Percentiles rank a stretch among this genome's conserved stretches.
Evolutionary conservation across 257 asterid genomes (phyloP).

Genomic region (Nicotiana benthamiana): DNA sequence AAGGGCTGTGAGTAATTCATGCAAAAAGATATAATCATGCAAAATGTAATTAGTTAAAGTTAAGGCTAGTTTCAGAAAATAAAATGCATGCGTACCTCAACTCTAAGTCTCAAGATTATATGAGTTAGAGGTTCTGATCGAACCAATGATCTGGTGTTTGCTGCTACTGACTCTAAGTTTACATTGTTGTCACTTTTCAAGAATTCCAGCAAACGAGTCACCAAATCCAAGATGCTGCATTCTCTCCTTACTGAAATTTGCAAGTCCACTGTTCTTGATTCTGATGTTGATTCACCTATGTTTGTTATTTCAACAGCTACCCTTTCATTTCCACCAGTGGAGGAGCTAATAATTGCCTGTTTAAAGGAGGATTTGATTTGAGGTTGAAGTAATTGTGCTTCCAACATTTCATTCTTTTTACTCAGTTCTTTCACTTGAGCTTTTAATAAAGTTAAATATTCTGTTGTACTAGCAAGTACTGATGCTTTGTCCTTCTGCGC

Average conservation of each 20-base stretch:
- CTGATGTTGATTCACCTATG: conserved; percentile 3
- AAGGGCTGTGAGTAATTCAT: no score
- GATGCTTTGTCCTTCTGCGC: conserved; percentile 16
- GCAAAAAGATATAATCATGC: no score
- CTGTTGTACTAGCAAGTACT: conserved; percentile 10
- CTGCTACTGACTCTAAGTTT: conserved; percentile 5
- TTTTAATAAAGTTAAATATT: conserved; percentile 3
- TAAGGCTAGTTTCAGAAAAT: neutral
- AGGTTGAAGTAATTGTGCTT: neutral
- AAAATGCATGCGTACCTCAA: conserved; percentile 7
- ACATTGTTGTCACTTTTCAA: neutral
- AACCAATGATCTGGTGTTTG: neutral
- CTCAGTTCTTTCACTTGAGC: conserved; percentile 8
- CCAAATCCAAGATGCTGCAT: conserved; percentile 4
- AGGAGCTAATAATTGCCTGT: neutral
- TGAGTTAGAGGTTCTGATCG: neutral
- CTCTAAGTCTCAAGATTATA: neutral
- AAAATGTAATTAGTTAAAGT: neutral
- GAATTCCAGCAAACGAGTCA: neutral
- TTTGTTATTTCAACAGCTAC: neutral
- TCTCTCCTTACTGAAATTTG: conserved; percentile 9
- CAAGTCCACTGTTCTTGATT: conserved; percentile 7
- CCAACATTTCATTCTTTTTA: neutral
- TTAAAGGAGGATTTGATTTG: neutral
- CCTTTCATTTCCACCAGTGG: neutral